Base-by-base conservation (phyloP, 768 basidiomycete species). In the Antrodiella citrinella region DNA sequence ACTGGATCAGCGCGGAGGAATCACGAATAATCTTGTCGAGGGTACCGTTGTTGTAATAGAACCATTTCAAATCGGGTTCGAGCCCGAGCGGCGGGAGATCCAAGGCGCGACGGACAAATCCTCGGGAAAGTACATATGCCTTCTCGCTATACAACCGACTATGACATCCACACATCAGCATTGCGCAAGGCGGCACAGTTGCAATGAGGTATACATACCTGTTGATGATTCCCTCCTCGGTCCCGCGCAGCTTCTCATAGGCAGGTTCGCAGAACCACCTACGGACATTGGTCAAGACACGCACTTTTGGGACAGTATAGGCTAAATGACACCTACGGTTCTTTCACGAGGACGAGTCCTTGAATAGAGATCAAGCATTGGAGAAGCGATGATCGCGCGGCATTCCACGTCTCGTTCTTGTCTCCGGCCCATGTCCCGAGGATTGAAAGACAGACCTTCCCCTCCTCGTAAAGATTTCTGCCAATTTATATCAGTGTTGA, bases 321-420 rank as follows among this genome's bases (percentile, higher is more conserved):
- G n/a, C n/a, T n/a, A n/a, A n/a, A n/a, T n/a, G n/a, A 48, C 26
- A 77, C 90, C 63, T 69, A 95, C 78, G 93, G 93, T 61, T 93
- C 86, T 65, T 88, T 89, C 11, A 95, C 91, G 4, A 97, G 74
- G 4, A 97, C 93, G 5, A 95, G 74, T 10, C 91, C 93, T 63
- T 95, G 94, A 42, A 96, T 94, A 24, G 91, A 94, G 18, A 97
- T 88, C 48, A 96, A 79, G 0, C 90, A 89, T 67, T 97, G 93
- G 15, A 97, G 75, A 21, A 97, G 69, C 13, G 91, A 94, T 1
- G 91, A 95, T 42, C 87, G 75, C 26, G 80, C 71, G 1, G 91
- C 74, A 57, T 78, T 91, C 93, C 93, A 97, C 4, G 79, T 82
- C 68, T 97, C 91, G 53, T 75, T 86, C 61, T 75, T 80, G 59